Evolutionary conservation across 148 eudicot species (phyloP), one percentile per base, ranked within the genome.

Genomic region (Talinum fruticosum): DNA sequence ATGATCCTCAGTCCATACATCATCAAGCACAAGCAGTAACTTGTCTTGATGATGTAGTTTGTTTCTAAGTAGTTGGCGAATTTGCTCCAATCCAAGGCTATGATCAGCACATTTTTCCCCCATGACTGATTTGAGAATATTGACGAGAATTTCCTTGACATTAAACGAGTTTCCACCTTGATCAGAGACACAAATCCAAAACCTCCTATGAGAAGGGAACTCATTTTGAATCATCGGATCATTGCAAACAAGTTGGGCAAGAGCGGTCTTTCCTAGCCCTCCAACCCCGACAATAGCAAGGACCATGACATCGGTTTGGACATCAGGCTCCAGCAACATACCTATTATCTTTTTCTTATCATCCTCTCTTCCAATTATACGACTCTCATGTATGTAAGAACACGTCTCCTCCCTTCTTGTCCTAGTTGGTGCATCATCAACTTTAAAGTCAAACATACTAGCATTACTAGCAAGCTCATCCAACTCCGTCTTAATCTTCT

Each of bases 401-500:
- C 33, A 62, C 5, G 30, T 62, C 15, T 62, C 67, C 15, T 28
- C 33, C 32, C 67, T 28, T 13, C 32, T 28, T 2, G 15, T 28
- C 33, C 67, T 62, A 62, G 8, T 59, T 16, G 79, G 44, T 3
- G 6, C 8, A 10, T 38, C 6, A 10, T 38, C 44, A 5, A 38
- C 44, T 38, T 38, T 38, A 38, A 38, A 38, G 44, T 6, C 6
- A 10, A 5, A 38, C 8, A 5, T 38, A 38, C 7, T 7, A 37
- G 44, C 44, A 38, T 38, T 10, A 38, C 44, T 38, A 38, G 44
- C 44, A 38, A 38, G 0, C 44, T 10, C 44, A 38, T 75, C 69
- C 45, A 79, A 32, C 24, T 32, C 23, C 72, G 41, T 35, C 79
- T 66, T 71, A 10, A 83, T 68, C 1, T 59, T 66, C 49, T 68